phyloP scores from a whole-genome alignment of 208 protist genomes.

The Vickermania ingenoplastis region DNA sequence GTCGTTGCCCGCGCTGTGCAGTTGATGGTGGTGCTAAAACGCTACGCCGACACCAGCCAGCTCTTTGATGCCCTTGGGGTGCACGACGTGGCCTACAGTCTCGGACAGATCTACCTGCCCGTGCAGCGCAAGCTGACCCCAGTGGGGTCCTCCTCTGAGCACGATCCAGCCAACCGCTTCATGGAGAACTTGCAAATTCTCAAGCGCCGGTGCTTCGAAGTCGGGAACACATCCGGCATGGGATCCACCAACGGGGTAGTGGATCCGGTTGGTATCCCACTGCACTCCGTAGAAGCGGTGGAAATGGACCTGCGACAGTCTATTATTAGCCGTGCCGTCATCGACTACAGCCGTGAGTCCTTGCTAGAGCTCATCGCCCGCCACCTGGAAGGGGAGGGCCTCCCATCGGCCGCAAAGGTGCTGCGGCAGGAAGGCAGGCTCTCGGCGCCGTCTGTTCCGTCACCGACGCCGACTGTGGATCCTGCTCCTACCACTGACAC shows the following conservation, averaged over 20 bases:
- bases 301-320: slow-evolving; percentile 66
- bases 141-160: slow-evolving; percentile 53
- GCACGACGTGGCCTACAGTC: slow-evolving; percentile 50
- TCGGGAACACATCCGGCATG: background rate
- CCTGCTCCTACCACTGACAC: background rate
- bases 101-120: slow-evolving; percentile 52
- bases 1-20: slow-evolving; percentile 74
- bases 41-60: slow-evolving; percentile 59
- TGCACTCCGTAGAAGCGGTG: background rate
- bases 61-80: slow-evolving; percentile 78
- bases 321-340: slow-evolving; percentile 58
- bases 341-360: slow-evolving; percentile 70
- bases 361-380: slow-evolving; percentile 61
- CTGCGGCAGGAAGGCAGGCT: slow-evolving; percentile 38
- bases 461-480: slow-evolving; percentile 6
- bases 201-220: slow-evolving; percentile 13
- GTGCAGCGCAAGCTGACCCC: slow-evolving; percentile 66
- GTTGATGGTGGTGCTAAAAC: slow-evolving; percentile 61
- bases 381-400: slow-evolving; percentile 61
- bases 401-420: slow-evolving; percentile 26
- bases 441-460: background rate
- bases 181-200: slow-evolving; percentile 78
- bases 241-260: slow-evolving; percentile 13
- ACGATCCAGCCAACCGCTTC: slow-evolving; percentile 63
- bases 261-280: slow-evolving; percentile 16